Evolutionary conservation across 2,329 filamentous ascomycete genomes (phyloP).

Genomic region (Botrytis sinoallii): DNA sequence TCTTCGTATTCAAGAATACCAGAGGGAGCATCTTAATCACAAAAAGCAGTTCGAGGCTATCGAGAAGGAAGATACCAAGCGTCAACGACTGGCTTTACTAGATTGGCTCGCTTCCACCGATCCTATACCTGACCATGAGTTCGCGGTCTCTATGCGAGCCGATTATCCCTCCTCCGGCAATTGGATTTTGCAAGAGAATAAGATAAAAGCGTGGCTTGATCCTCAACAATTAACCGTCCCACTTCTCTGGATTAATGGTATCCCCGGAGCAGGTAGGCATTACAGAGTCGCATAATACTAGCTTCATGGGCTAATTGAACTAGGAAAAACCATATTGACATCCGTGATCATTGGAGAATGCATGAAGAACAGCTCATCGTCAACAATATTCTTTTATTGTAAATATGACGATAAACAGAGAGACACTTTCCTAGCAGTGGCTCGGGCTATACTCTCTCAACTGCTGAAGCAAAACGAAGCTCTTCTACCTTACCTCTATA

Average conservation of each 20-base stretch:
- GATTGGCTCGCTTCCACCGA: constrained; percentile 28
- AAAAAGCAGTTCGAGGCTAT: constrained; percentile 25
- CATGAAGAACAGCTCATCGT: constrained; percentile 17
- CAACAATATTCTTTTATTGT: constrained; percentile 42
- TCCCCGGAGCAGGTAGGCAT: constrained; percentile 41
- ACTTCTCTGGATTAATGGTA: constrained; percentile 42
- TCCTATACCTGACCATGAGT: neutral
- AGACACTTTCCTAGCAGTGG: constrained; percentile 38
- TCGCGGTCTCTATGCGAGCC: neutral
- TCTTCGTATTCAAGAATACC: constrained; percentile 22
- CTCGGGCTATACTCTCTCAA: constrained; percentile 39
- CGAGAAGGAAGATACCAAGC: constrained; percentile 24
- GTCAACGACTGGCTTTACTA: constrained; percentile 23
- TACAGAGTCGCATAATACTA: neutral
- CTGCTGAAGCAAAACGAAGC: constrained; percentile 35
- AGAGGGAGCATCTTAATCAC: constrained; percentile 26
- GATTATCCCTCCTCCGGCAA: constrained; percentile 25
- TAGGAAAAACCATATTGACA: constrained; percentile 42
- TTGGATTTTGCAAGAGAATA: constrained; percentile 37
- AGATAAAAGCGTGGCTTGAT: constrained; percentile 24
- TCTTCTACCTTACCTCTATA: constrained; percentile 37
- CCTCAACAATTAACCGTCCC: constrained; percentile 23
- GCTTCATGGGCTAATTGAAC: constrained; percentile 13
- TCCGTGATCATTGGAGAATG: constrained; percentile 40
- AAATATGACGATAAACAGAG: constrained; percentile 36